Evolutionary conservation across 768 basidiomycete species (phyloP).

Genomic region (Dioszegia hungarica): DNA sequence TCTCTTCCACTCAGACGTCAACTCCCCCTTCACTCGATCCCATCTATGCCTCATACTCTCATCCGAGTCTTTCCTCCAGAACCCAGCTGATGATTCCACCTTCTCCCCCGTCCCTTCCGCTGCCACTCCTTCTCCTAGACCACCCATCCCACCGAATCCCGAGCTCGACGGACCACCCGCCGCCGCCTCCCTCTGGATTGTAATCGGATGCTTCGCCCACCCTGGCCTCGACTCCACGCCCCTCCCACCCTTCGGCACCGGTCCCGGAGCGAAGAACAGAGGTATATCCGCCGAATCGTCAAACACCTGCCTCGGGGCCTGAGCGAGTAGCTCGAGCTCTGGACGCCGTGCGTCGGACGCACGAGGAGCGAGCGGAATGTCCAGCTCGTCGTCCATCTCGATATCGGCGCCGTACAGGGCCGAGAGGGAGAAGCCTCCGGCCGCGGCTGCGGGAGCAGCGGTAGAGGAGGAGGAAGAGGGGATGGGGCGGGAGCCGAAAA

Average conservation of each 20-base stretch:
- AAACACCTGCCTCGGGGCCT: conserved; percentile 17
- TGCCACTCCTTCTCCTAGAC: background rate
- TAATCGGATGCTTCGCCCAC: background rate
- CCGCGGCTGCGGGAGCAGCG: background rate
- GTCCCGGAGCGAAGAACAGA: conserved; percentile 37
- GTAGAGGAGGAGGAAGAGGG: background rate
- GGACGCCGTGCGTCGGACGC: background rate
- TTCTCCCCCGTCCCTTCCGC: background rate
- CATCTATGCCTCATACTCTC: conserved; percentile 44
- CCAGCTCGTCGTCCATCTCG: conserved; percentile 43
- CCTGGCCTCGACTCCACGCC: background rate
- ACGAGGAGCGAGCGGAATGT: conserved; percentile 21
- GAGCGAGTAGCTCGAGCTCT: conserved; percentile 9
- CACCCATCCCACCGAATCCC: background rate
- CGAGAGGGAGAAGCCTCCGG: conserved; percentile 39
- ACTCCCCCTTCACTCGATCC: conserved; percentile 43
- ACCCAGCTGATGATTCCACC: conserved; percentile 2
- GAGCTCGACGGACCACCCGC: background rate
- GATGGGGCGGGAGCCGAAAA: conserved; percentile 1
- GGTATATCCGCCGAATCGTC: conserved; percentile 27
- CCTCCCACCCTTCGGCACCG: background rate
- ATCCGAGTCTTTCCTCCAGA: conserved; percentile 28
- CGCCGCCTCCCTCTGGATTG: background rate
- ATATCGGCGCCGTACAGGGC: conserved; percentile 42
- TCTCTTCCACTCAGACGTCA: conserved; percentile 50